Conservation (phyloP, 768 basidiomycete genomes). For the Lentinus brumalis region DNA sequence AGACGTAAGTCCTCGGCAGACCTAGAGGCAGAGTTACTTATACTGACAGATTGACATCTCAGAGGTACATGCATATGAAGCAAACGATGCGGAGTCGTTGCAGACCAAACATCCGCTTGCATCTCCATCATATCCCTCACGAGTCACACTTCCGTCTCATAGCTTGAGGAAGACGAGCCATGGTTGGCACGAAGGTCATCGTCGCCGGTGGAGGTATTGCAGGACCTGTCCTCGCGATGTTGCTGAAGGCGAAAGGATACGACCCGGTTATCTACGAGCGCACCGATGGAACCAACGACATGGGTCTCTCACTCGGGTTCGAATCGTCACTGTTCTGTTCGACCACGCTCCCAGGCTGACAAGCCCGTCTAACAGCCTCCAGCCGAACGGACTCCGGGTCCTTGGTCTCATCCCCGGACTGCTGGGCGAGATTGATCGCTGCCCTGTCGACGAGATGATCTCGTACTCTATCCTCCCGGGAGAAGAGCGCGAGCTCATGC, state of each 20-base stretch:
- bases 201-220: slow-evolving; percentile 43
- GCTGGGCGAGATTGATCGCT: slow-evolving; percentile 12
- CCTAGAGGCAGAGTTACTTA: too few species aligned
- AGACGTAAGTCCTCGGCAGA: too few species aligned
- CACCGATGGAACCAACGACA: slow-evolving; percentile 19
- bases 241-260: slow-evolving; percentile 41
- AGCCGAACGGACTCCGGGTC: slow-evolving; percentile 21
- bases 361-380: slow-evolving; percentile 1
- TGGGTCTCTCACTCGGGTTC: slow-evolving; percentile 37
- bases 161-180: not conserved
- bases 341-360: not conserved
- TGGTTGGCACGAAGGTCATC: slow-evolving; percentile 33
- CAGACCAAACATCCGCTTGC: too few species aligned
- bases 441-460: not conserved
- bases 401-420: slow-evolving; percentile 17
- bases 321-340: not conserved
- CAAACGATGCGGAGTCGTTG: too few species aligned
- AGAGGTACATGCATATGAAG: too few species aligned
- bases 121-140: too few species aligned
- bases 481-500: slow-evolving; percentile 31
- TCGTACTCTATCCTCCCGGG: slow-evolving; percentile 23
- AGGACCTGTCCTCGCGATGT: slow-evolving; percentile 41
- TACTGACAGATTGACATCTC: too few species aligned
- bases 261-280: slow-evolving; percentile 40
- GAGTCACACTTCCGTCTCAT: too few species aligned